Conservation (phyloP, 2,329 filamentous ascomycete species). For the Phaeosphaeria sp. region DNA sequence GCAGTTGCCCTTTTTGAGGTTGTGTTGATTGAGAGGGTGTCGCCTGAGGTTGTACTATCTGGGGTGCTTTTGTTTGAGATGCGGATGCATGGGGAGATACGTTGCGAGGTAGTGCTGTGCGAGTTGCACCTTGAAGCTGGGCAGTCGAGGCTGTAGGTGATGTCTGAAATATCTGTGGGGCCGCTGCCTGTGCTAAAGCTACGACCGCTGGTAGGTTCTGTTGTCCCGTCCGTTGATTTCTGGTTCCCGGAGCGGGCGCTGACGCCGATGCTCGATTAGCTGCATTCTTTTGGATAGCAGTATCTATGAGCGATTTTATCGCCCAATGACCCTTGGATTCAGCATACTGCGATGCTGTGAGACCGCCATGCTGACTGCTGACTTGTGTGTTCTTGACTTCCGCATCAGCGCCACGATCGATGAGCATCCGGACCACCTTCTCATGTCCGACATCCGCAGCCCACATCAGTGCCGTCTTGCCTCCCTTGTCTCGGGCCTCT, state of each 20-base stretch:
- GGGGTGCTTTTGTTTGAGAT: too few relatives aligned
- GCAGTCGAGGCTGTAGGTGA: too few relatives aligned
- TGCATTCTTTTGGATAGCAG: not conserved
- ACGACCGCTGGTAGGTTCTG: not conserved
- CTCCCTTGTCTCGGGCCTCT: not conserved
- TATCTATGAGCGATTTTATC: not conserved
- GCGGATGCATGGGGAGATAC: too few relatives aligned
- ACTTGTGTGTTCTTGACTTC: not conserved
- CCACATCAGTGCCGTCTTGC: not conserved
- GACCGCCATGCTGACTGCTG: too few relatives aligned
- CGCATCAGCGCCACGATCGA: not conserved
- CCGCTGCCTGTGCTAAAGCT: not conserved
- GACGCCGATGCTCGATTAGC: not conserved
- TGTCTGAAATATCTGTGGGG: not conserved
- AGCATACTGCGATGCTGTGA: not conserved
- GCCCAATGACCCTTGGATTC: not conserved
- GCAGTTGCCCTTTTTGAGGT: not conserved
- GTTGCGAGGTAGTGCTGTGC: too few relatives aligned
- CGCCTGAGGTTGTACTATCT: not conserved
- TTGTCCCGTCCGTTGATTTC: not conserved
- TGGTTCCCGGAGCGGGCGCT: not conserved
- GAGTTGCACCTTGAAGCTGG: too few relatives aligned
- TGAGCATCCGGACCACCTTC: not conserved
- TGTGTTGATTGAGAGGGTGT: not conserved
- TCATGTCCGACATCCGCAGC: not conserved